These are phyloP conservation scores for Tylopilus sp. DNA, from an alignment of 1,284 basidiomycete species.

Conservation along the genomic window DNA sequence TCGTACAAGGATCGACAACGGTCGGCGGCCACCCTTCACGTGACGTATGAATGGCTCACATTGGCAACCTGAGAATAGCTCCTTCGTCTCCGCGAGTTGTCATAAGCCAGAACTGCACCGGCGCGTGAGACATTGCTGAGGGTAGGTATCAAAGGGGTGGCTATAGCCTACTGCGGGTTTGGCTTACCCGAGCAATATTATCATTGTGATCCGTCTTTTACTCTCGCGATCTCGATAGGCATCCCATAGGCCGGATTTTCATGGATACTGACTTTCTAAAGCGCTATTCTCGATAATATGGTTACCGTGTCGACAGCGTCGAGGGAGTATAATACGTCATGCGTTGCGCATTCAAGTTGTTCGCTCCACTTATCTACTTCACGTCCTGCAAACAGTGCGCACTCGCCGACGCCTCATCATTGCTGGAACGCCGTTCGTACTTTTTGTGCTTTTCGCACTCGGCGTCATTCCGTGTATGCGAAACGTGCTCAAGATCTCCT, in stretches of 20 bases:
- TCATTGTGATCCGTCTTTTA: constrained; percentile 79
- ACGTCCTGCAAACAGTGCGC: constrained; percentile 7
- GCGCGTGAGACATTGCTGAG: constrained; percentile 49
- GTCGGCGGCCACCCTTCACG: constrained; percentile 4
- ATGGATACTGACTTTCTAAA: constrained; percentile 87
- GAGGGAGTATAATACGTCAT: constrained; percentile 30
- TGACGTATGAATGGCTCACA: constrained; percentile 61
- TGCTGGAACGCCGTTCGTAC: constrained; percentile 12
- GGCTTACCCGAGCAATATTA: constrained; percentile 92
- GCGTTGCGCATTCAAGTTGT: constrained; percentile 8
- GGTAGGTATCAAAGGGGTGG: neutral
- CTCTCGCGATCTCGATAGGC: constrained; percentile 85
- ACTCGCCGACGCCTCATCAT: constrained; percentile 22
- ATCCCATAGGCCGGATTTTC: constrained; percentile 92
- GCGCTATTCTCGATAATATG: constrained; percentile 24
- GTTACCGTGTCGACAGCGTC: constrained; percentile 16
- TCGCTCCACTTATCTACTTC: neutral
- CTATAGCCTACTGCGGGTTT: constrained; percentile 90
- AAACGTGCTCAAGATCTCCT: neutral
- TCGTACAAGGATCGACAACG: constrained; percentile 93
- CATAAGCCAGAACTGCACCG: constrained; percentile 86
- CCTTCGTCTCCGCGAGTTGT: constrained; percentile 91
- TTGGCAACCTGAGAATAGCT: constrained; percentile 88
- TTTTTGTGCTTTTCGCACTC: constrained; percentile 14
- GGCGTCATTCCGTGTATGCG: constrained; percentile 16